Conservation (phyloP, 805 yeast genomes). For the Nakazawaea ishiwadae region DNA sequence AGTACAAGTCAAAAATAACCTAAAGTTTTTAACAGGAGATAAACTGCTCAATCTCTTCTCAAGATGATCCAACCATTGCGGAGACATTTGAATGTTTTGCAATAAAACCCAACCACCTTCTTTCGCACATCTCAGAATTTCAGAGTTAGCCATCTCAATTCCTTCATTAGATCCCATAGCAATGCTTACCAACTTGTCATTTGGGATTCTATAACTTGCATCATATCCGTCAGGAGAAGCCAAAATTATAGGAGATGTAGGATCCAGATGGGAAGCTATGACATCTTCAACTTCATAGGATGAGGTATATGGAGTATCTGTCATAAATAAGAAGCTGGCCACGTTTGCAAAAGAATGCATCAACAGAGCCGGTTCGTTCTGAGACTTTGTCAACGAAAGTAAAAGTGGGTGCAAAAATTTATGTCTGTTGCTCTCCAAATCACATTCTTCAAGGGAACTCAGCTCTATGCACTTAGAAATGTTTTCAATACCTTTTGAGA, state of each 20-base stretch:
- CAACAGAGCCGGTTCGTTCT: slow-evolving; percentile 13
- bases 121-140: slow-evolving; percentile 40
- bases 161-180: slow-evolving; percentile 79
- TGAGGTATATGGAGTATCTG: slow-evolving; percentile 13
- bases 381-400: not conserved
- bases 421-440: not conserved
- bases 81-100: slow-evolving; percentile 77
- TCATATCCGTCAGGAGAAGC: slow-evolving; percentile 63
- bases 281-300: slow-evolving; percentile 28
- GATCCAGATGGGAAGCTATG: slow-evolving; percentile 14
- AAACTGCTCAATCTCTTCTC: slow-evolving; percentile 39
- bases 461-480: too few relatives aligned
- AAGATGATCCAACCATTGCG: slow-evolving; percentile 53
- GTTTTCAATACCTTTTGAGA: not conserved
- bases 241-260: slow-evolving; percentile 39
- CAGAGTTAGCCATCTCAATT: slow-evolving; percentile 46
- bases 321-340: slow-evolving; percentile 20
- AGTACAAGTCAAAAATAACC: slow-evolving; percentile 63
- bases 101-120: slow-evolving; percentile 67
- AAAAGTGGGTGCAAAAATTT: not conserved
- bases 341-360: slow-evolving; percentile 18
- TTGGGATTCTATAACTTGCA: slow-evolving; percentile 48
- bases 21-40: slow-evolving; percentile 32
- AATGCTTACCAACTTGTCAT: slow-evolving; percentile 33
- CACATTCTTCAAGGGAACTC: too few relatives aligned